Base-by-base conservation (phyloP, 129 eudicot genomes). In the Chrysanthemum makinoi region DNA sequence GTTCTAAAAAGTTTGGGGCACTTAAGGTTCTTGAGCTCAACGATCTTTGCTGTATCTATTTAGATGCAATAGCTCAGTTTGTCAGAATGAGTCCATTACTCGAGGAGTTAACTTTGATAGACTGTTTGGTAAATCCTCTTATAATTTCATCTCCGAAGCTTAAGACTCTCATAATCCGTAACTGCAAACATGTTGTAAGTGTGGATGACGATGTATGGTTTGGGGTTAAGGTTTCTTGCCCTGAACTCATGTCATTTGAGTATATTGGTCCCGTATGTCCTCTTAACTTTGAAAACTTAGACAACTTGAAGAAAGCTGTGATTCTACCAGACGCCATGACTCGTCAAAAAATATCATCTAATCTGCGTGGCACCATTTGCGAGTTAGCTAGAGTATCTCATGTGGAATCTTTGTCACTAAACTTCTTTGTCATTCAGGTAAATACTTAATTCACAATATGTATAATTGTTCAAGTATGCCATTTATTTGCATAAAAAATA, bases 371-470 rank as follows among this genome's bases (percentile, higher is more conserved):
- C 44, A 35, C 43, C 43, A 9, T 7, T 6, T 1, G 58, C 18
- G 9, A 52, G 62, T 19, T 56, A 16, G 62, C 3, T 56, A 14
- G 3, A 56, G 10, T 16, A 4, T 56, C 62, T 16, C 24, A 15
- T 8, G 62, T 18, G 62, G 62, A 56, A 56, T 56, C 62, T 56
- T 56, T 56, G 62, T 56, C 62, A 8, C 19, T 56, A 14, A 56
- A 56, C 30, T 18, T 15, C 20, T 18, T 8, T 56, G 0, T 18
- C 62, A 56, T 56, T 56, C 14, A 10, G 62, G 62, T 56, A 56
- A 22, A 18, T 56, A 8, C 20, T 35, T 35, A 35, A 35, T 35
- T 6, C 10, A 7, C 44, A 0, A 35, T 35, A 35, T 35, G 8
- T 35, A 35, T 35, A 35, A 6, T 35, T 5, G 44, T 35, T 35